Conservation (phyloP, 1,139 yeast species). For the Protomyces macrosporus region DNA sequence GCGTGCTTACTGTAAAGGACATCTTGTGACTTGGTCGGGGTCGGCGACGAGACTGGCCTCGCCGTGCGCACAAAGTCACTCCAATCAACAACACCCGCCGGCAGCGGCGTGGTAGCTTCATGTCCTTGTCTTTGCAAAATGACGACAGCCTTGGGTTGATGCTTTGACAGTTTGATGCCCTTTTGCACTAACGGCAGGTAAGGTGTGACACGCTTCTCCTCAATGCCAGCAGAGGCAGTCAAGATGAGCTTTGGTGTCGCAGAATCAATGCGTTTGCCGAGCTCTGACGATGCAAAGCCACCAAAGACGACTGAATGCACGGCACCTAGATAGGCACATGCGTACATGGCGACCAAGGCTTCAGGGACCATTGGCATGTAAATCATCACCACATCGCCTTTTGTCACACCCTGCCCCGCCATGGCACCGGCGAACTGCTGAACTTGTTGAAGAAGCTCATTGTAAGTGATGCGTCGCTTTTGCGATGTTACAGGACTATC, state of each 20-base stretch:
- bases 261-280: slow-evolving; percentile 20
- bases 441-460: slow-evolving; percentile 1
- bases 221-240: slow-evolving; percentile 19
- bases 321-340: slow-evolving; percentile 20
- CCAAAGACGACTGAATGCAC: slow-evolving; percentile 21
- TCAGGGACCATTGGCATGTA: slow-evolving; percentile 25
- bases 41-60: slow-evolving; percentile 4
- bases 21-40: slow-evolving; percentile 11
- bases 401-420: slow-evolving; percentile 4
- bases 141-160: slow-evolving; percentile 1
- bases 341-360: slow-evolving; percentile 19
- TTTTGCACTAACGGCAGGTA: slow-evolving; percentile 15
- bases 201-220: slow-evolving; percentile 15
- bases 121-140: slow-evolving; percentile 6
- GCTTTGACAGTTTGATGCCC: slow-evolving; percentile 6
- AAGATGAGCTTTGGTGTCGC: slow-evolving; percentile 13
- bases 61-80: background rate
- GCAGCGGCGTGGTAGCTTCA: background rate
- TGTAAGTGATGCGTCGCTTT: slow-evolving; percentile 8
- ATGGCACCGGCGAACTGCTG: slow-evolving; percentile 16
- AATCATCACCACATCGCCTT: slow-evolving; percentile 24
- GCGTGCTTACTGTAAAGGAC: background rate
- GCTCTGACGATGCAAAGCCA: slow-evolving; percentile 16
- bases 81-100: slow-evolving; percentile 6
- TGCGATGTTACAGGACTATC: slow-evolving; percentile 19